Evolutionary conservation across 352 stramenopile species (phyloP).

Genomic region (Pythium angustatum): DNA sequence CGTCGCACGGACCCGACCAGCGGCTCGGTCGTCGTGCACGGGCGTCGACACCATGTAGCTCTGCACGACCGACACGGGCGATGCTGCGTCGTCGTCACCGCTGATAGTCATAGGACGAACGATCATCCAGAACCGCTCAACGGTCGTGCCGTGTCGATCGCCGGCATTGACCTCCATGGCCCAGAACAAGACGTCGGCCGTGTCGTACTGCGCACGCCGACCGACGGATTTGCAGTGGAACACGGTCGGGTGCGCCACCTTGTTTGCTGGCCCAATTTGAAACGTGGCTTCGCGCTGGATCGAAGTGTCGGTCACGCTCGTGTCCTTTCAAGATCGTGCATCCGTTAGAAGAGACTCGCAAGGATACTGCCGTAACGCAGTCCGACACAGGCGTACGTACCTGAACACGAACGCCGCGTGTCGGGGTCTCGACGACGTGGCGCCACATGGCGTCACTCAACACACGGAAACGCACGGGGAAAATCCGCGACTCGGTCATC

Average conservation of each 20-base stretch:
- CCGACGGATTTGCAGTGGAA: not conserved
- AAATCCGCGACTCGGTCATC: not conserved
- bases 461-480: not conserved
- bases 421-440: not conserved
- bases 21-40: not conserved
- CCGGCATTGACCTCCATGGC: not conserved
- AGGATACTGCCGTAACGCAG: too few species aligned
- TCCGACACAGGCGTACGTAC: too few species aligned
- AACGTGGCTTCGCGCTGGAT: not conserved
- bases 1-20: not conserved
- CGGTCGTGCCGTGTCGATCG: not conserved
- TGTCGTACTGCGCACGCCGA: not conserved
- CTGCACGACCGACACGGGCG: not conserved
- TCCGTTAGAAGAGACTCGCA: too few species aligned
- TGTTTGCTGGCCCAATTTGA: not conserved
- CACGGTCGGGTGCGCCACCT: not conserved
- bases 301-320: not conserved
- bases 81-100: not conserved
- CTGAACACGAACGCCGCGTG: too few species aligned
- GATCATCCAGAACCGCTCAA: not conserved
- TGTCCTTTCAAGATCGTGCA: too few species aligned
- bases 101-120: not conserved
- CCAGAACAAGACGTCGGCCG: not conserved
- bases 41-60: not conserved
- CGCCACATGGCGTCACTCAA: not conserved